Conservation (phyloP, 306 rosid species). For the Castanopsis chinensis region DNA sequence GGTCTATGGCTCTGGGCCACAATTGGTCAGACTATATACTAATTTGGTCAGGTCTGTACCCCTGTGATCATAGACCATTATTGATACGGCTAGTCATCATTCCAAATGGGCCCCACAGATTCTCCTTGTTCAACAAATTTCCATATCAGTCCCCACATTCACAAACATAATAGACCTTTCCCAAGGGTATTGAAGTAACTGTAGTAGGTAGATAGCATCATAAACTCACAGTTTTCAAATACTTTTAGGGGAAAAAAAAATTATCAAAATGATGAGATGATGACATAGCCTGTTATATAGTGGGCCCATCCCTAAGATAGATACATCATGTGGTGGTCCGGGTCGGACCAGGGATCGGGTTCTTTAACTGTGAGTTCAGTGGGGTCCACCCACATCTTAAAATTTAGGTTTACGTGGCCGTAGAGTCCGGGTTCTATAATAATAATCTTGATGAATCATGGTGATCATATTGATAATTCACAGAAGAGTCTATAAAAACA, state of each 20-base stretch:
- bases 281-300: background rate
- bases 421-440: background rate
- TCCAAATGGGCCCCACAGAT: background rate
- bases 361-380: slow-evolving; percentile 27
- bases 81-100: slow-evolving; percentile 13
- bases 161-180: too few species aligned
- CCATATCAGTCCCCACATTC: background rate
- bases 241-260: background rate
- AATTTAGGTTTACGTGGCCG: slow-evolving; percentile 4
- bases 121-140: background rate
- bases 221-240: background rate
- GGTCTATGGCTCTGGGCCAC: background rate
- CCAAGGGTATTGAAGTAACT: background rate
- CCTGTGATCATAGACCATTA: slow-evolving; percentile 6
- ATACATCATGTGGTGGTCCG: background rate
- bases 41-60: slow-evolving; percentile 11
- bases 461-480: too few species aligned
- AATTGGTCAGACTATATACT: background rate
- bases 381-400: slow-evolving; percentile 10
- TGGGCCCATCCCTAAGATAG: background rate
- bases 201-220: background rate
- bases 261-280: background rate
- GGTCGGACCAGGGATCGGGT: slow-evolving; percentile 2
- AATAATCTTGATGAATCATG: too few species aligned
- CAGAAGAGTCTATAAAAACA: too few species aligned